A percentile compares a stretch with the other conserved stretches of the same genome.
Evolutionary conservation across 1,284 basidiomycete species (phyloP).

Genomic region (Trichosporon sp.): DNA sequence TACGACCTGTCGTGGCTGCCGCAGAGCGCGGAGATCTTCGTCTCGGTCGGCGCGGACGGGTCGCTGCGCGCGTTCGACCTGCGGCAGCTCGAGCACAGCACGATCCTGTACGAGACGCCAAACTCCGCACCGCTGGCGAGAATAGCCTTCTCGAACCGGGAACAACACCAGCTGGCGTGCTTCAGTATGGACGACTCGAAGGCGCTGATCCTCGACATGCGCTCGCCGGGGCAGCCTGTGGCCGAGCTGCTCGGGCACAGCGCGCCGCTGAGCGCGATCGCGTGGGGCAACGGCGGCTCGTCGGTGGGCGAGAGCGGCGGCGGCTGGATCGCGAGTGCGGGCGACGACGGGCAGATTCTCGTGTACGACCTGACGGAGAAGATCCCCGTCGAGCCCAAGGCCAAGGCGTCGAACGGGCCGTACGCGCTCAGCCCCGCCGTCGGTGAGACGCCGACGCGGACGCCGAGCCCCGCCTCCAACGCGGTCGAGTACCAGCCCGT

Average conservation of each 20-base stretch:
- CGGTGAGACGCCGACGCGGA: conserved; percentile 62
- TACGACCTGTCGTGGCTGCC: conserved; percentile 80
- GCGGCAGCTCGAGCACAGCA: conserved; percentile 93
- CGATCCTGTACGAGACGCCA: conserved; percentile 94
- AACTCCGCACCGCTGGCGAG: conserved; percentile 63
- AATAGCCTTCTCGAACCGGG: conserved; percentile 64
- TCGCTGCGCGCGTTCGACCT: conserved; percentile 94
- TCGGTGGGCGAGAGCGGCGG: conserved; percentile 55
- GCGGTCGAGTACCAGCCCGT: conserved; percentile 62
- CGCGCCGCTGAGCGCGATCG: conserved; percentile 67
- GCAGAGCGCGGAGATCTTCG: conserved; percentile 94
- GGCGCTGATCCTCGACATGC: conserved; percentile 88
- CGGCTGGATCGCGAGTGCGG: conserved; percentile 77
- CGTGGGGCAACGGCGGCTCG: conserved; percentile 64
- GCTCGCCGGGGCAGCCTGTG: conserved; percentile 86
- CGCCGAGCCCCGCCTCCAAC: conserved; percentile 50
- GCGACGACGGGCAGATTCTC: conserved; percentile 84
- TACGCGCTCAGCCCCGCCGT: conserved; percentile 39
- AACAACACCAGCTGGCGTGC: conserved; percentile 49
- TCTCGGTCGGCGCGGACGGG: conserved; percentile 96
- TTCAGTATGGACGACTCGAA: conserved; percentile 67
- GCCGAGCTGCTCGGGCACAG: conserved; percentile 79
- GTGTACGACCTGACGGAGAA: conserved; percentile 70
- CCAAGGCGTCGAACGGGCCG: conserved; percentile 5
- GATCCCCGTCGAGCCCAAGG: conserved; percentile 26